A percentile compares a stretch with the other conserved stretches of the same genome.
These are phyloP conservation scores for Bauhinia variegata DNA, from an alignment of 306 rosid species.

Conservation along the genomic window DNA sequence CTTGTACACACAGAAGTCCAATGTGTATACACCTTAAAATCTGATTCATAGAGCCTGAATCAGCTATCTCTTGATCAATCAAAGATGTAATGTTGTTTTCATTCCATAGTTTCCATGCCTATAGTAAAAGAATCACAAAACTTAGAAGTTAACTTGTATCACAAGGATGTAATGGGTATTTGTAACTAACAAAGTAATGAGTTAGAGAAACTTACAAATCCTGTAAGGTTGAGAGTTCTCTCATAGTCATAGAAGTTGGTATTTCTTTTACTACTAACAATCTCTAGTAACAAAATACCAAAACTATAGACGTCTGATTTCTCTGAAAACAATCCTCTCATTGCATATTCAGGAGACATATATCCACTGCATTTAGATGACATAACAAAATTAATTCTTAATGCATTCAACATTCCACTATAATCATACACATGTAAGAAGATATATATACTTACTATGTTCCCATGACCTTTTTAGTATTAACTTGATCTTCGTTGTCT, in stretches of 20 bases:
- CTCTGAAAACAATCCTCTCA: not conserved
- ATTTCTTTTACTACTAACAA: not conserved
- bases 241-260: conserved; percentile 4
- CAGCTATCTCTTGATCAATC: not conserved
- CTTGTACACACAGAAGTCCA: conserved; percentile 7
- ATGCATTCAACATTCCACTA: not conserved
- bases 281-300: not conserved
- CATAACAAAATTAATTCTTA: too few relatives aligned
- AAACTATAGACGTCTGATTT: not conserved
- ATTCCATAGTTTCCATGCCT: conserved; percentile 10
- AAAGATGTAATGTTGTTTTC: not conserved
- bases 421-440: not conserved
- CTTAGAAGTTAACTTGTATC: not conserved
- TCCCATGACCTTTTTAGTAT: not conserved
- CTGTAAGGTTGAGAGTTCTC: not conserved
- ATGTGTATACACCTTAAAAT: not conserved
- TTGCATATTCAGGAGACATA: not conserved
- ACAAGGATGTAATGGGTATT: not conserved
- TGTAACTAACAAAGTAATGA: not conserved
- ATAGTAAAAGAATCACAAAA: not conserved
- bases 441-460: not conserved
- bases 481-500: not conserved
- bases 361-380: not conserved
- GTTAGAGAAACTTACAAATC: not conserved
- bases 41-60: not conserved